Percentiles rank a stretch among this genome's conserved stretches.
Evolutionary conservation across 495 filamentous ascomycete species (phyloP).

Genomic region (Neurospora sp.): DNA sequence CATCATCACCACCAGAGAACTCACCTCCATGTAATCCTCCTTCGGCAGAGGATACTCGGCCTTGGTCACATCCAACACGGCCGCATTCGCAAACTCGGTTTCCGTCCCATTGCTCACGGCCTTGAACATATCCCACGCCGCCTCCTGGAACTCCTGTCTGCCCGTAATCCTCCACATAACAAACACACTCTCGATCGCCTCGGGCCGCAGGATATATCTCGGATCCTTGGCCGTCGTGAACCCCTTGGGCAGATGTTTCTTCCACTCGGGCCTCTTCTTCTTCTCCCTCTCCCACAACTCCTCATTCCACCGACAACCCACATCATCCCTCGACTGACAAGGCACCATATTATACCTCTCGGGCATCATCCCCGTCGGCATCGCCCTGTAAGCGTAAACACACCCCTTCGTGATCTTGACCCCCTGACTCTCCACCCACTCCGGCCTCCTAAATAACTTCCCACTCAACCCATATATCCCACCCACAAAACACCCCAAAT

Average conservation of each 20-base stretch:
- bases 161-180: constrained; percentile 64
- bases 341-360: constrained; percentile 55
- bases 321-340: constrained; percentile 43
- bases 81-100: constrained; percentile 51
- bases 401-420: constrained; percentile 74
- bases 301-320: constrained; percentile 64
- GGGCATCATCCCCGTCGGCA: constrained; percentile 77
- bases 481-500: constrained; percentile 64
- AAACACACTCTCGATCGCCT: constrained; percentile 61
- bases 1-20: neutral
- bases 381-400: constrained; percentile 72
- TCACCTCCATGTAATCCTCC: constrained; percentile 39
- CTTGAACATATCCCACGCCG: constrained; percentile 67
- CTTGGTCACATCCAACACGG: constrained; percentile 48
- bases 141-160: constrained; percentile 48
- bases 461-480: constrained; percentile 77
- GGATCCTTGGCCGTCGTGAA: constrained; percentile 31
- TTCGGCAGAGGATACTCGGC: constrained; percentile 13
- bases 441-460: constrained; percentile 55
- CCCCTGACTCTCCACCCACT: constrained; percentile 55
- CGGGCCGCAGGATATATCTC: constrained; percentile 42
- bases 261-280: constrained; percentile 16
- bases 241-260: constrained; percentile 21
- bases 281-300: constrained; percentile 35
- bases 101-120: constrained; percentile 50